Base-by-base conservation (phyloP, 73 alveolate genomes). In the Blepharisma stoltei region DNA sequence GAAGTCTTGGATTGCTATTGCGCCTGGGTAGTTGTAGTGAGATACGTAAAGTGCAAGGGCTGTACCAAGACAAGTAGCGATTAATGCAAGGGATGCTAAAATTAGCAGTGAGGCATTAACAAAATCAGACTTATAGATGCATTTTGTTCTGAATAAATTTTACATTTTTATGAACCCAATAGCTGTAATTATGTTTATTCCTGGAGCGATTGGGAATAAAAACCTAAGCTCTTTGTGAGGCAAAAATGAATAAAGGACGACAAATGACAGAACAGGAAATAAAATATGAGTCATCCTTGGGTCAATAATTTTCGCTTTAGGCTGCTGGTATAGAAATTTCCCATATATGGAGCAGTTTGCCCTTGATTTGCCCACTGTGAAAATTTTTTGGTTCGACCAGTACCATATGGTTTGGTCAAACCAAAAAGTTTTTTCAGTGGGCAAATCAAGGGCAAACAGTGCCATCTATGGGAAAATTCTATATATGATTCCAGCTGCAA, bases 211-310 rank as follows among this genome's bases (percentile, higher is more conserved):
- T 44, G 94, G 94, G 52, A 87, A 77, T 18, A 87, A 81, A 76
- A 87, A 87, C 65, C 94, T 82, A 9, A 83, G 78, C 54, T 87
- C 94, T 78, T 87, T 87, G 78, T 87, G 94, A 52, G 94, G 94
- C 2, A 87, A 73, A 9, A 87, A 8, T 50, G 88, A 76, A 66
- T 77, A 82, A 38, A 87, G 27, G 14, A 81, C 83, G 6, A 87
- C 88, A 55, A 87, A 87, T 21, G 55, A 38, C 0, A 86, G 4
- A 37, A 77, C 84, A 9, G 93, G 93, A 23, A 79, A 27, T 54
- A 87, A 6, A 20, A 82, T 14, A 41, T 70, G 77, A 14, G 82
- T 5, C 6, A 76, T 67, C 67, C 23, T 52, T 52, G 18, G 18
- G 3, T 52, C 67, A 20, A 52, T 52, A 52, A 52, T n/a, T 52